These are phyloP conservation scores for Calvatia gigantea DNA, from an alignment of 768 basidiomycete genomes.

Conservation along the genomic window DNA sequence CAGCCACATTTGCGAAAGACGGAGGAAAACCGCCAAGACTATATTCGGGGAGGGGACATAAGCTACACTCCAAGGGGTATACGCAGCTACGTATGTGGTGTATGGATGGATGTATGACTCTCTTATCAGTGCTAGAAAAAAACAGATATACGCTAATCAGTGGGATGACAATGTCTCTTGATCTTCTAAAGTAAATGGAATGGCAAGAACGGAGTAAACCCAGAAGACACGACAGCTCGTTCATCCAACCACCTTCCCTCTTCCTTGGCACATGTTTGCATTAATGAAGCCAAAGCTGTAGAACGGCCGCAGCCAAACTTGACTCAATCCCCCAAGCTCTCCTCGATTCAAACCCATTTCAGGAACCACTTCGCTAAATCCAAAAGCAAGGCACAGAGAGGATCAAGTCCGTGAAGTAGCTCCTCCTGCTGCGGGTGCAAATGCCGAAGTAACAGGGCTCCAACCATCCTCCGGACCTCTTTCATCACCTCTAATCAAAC, in stretches of 20 bases:
- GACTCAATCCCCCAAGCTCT: too few species aligned
- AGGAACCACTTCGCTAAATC: neutral
- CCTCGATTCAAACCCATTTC: too few species aligned
- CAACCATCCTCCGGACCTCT: constrained; percentile 75
- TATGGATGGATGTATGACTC: neutral
- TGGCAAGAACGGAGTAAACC: neutral
- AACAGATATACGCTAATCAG: neutral
- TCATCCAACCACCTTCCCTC: too few species aligned
- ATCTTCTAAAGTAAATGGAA: neutral
- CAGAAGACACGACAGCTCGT: neutral
- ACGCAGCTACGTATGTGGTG: neutral
- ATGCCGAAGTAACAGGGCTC: constrained; percentile 65
- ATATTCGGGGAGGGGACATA: neutral
- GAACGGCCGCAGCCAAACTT: too few species aligned
- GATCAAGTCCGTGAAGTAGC: neutral
- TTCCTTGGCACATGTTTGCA: too few species aligned
- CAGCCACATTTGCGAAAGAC: neutral
- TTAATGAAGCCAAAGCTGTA: too few species aligned
- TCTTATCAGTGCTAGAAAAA: neutral
- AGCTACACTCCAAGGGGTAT: constrained; percentile 1
- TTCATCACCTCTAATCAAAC: constrained; percentile 74
- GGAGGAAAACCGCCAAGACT: neutral
- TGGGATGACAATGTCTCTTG: neutral
- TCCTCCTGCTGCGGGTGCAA: constrained; percentile 23
- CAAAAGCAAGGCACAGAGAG: too few species aligned